Conservation (phyloP, 148 eudicot species). For the Arctostaphylos glauca region DNA sequence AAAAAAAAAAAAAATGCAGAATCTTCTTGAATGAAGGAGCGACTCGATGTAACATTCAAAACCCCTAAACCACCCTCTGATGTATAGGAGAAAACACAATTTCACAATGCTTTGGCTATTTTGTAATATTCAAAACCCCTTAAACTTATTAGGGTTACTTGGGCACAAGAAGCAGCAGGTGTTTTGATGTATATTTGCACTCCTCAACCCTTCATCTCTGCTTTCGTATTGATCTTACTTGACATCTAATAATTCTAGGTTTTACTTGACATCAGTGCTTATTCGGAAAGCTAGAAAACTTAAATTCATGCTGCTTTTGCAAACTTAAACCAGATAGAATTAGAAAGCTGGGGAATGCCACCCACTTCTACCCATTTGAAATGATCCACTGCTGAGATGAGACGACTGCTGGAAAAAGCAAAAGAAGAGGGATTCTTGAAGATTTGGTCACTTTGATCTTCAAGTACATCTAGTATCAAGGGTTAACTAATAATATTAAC, state of each 20-base stretch:
- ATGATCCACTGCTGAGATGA: not conserved
- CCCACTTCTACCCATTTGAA: not conserved
- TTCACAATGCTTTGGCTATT: too few relatives aligned
- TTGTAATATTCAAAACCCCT: too few relatives aligned
- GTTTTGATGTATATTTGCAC: not conserved
- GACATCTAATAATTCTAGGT: not conserved
- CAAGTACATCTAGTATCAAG: not conserved
- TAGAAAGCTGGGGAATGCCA: too few relatives aligned
- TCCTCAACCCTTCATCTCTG: not conserved
- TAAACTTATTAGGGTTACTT: too few relatives aligned
- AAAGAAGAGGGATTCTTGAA: not conserved
- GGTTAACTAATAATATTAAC: too few relatives aligned
- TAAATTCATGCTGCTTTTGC: not conserved
- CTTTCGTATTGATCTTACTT: not conserved
- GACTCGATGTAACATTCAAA: too few relatives aligned
- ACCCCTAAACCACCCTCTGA: too few relatives aligned
- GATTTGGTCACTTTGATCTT: not conserved
- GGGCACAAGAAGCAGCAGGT: too few relatives aligned
- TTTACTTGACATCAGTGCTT: not conserved
- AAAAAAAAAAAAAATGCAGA: too few relatives aligned
- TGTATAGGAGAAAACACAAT: too few relatives aligned
- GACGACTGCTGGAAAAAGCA: not conserved
- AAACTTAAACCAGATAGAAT: not conserved
- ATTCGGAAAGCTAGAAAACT: not conserved
- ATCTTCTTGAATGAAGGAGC: too few relatives aligned